Conservation (phyloP, 495 filamentous ascomycete species). For the Talaromyces ruber region DNA sequence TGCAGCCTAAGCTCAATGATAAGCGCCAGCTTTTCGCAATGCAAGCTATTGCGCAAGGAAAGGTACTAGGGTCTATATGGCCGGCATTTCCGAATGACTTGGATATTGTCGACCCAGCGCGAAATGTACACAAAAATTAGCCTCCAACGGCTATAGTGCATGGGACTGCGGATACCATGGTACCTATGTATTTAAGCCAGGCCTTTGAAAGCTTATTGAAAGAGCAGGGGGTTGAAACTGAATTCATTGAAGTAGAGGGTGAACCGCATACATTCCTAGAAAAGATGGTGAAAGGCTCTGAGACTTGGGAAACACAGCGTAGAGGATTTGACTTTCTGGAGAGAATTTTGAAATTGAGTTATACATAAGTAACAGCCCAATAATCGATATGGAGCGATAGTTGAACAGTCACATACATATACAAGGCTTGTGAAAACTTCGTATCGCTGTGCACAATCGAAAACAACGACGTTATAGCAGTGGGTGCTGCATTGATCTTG, state of each 20-base stretch:
- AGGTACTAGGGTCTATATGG: conserved; percentile 18
- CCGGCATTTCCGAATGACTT: conserved; percentile 9
- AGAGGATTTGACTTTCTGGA: conserved; percentile 30
- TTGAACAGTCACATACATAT: background rate
- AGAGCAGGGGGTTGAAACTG: conserved; percentile 17
- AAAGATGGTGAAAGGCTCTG: conserved; percentile 25
- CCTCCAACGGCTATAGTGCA: conserved; percentile 16
- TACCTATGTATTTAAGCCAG: conserved; percentile 18
- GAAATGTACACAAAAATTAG: conserved; percentile 11
- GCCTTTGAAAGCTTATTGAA: conserved; percentile 12
- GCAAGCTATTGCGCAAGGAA: conserved; percentile 25
- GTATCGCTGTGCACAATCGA: background rate
- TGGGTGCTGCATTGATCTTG: background rate
- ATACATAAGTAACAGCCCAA: background rate
- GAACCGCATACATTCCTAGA: conserved; percentile 30
- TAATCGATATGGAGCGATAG: background rate
- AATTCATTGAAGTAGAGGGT: conserved; percentile 24
- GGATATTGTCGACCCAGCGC: conserved; percentile 19
- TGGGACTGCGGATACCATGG: background rate
- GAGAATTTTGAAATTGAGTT: conserved; percentile 6
- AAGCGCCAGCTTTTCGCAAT: conserved; percentile 28
- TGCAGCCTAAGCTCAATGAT: conserved; percentile 20
- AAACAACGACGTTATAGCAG: background rate
- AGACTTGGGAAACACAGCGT: conserved; percentile 26
- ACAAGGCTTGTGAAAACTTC: background rate